These are phyloP conservation scores for Neurospora tetraspora DNA, from an alignment of 495 filamentous ascomycete genomes.

Conservation along the genomic window DNA sequence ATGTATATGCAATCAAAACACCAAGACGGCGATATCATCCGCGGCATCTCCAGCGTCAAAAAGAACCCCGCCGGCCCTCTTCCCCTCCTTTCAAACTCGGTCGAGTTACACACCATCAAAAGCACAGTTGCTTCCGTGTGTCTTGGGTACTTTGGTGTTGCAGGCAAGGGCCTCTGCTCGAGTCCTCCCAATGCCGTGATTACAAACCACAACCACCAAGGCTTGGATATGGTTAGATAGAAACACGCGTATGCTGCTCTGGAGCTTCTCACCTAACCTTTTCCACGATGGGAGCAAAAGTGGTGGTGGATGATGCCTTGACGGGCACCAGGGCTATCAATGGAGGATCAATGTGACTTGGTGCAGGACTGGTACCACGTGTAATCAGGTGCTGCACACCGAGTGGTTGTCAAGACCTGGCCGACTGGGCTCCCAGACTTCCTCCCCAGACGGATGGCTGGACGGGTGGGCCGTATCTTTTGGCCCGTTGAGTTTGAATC, in stretches of 20 bases:
- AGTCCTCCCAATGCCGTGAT: neutral
- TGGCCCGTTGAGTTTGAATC: neutral
- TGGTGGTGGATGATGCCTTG: neutral
- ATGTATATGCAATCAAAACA: neutral
- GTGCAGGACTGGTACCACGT: conserved; percentile 29
- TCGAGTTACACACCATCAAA: neutral
- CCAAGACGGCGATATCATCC: neutral
- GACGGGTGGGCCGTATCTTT: neutral
- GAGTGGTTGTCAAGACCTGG: neutral
- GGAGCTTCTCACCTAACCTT: neutral
- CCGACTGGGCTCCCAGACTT: neutral
- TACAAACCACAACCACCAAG: neutral
- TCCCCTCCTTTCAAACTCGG: neutral
- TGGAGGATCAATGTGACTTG: conserved; percentile 9
- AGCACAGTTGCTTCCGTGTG: neutral
- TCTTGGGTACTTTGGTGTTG: neutral
- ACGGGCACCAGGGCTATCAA: neutral
- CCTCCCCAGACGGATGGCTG: neutral
- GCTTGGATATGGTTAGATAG: neutral
- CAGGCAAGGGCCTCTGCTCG: neutral
- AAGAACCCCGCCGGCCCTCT: neutral
- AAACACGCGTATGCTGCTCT: neutral
- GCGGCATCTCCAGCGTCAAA: neutral
- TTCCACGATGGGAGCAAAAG: neutral
- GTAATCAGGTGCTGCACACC: conserved; percentile 21